Conservation (phyloP, 1,139 yeast species). For the Yamadazyma jaroonii region DNA sequence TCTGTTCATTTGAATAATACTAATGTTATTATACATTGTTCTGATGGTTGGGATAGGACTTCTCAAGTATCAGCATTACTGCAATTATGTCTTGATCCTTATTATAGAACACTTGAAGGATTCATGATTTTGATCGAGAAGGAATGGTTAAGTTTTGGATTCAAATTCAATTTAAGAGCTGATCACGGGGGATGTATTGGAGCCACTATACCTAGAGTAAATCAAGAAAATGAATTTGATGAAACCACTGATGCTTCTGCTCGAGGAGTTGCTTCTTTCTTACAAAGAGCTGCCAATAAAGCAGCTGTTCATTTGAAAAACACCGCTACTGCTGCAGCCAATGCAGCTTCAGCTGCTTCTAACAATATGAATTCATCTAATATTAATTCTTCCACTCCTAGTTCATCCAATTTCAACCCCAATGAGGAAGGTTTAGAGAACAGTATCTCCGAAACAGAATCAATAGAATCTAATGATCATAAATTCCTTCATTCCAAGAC, state of each 20-base stretch:
- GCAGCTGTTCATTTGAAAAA: constrained; percentile 33
- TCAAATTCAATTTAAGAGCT: constrained; percentile 78
- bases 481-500: constrained; percentile 19
- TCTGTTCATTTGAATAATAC: constrained; percentile 80
- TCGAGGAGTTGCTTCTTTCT: constrained; percentile 21
- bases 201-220: constrained; percentile 25
- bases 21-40: constrained; percentile 85
- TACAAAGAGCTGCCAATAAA: constrained; percentile 40
- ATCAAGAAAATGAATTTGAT: constrained; percentile 14
- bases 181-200: constrained; percentile 64
- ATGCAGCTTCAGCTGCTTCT: constrained; percentile 7
- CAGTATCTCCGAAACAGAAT: constrained; percentile 11
- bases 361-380: neutral
- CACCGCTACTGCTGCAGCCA: constrained; percentile 26
- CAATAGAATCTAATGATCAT: constrained; percentile 7
- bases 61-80: constrained; percentile 83
- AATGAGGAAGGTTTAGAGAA: neutral
- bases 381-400: constrained; percentile 4
- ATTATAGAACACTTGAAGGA: constrained; percentile 81
- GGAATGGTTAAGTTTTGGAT: constrained; percentile 96
- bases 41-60: constrained; percentile 99
- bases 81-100: constrained; percentile 88
- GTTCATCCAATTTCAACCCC: neutral
- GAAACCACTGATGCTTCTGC: constrained; percentile 9
- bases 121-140: constrained; percentile 83